Evolutionary conservation across 1,284 basidiomycete genomes (phyloP), one percentile per base, ranked within the genome.

Genomic region (Phlebopus sp.): DNA sequence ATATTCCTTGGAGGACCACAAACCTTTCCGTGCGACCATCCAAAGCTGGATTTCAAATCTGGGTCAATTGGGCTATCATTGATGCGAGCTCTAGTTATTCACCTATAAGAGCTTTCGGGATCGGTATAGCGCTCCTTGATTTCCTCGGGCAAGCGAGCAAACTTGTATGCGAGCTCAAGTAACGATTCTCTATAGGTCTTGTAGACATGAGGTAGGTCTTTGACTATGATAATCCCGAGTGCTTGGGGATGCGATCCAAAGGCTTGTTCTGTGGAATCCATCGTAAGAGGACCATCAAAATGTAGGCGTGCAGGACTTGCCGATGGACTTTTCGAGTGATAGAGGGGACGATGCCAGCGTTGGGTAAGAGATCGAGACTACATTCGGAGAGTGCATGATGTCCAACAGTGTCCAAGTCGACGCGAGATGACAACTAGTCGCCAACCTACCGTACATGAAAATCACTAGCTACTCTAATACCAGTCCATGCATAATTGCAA

Each of bases 11-110:
- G 39, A 5, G 9, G 11, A 15, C 17, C 25, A 53, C 65, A 41
- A 45, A 84, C 86, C 76, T 95, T 95, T 44, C 93, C 93, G 68
- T 93, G 89, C 36, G 86, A 90, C 93, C 93, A 97, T 17, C 93
- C 93, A 66, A 93, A 95, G 63, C 89, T 90, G 34, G 42, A 8
- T 14, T 39, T 49, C 14, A 44, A 7, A 36, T 27, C 27, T n/a
- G 18, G 15, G 50, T 23, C 18, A 39, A 48, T 19, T 15, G 45
- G 35, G 13, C 4, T 30, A 40, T 47, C 7, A 31, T 42, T 11
- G 19, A 17, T 41, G 21, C 4, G 32, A 49, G 19, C 31, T 42
- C 36, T 11, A 17, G 15, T 27, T 11, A 61, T 71, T 44, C 51
- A 85, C 88, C 86, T 90, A 55, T 88, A 91, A 51, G 76, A 77